Percentiles rank a stretch among this genome's conserved stretches.
Evolutionary conservation across 2,329 filamentous ascomycete genomes (phyloP).

Genomic region (Penicillium sp.): DNA sequence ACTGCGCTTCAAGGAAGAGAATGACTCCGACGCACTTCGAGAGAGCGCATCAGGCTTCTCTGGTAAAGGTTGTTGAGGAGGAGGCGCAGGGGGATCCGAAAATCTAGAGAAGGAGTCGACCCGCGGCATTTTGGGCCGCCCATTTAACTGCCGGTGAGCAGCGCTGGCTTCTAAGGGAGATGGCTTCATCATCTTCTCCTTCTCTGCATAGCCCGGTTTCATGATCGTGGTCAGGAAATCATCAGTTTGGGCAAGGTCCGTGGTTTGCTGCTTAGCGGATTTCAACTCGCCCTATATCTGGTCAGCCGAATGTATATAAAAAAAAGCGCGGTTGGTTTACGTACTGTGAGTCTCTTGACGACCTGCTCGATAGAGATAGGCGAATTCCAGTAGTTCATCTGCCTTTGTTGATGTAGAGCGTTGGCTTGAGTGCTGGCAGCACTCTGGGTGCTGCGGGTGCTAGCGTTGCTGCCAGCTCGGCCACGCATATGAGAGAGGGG

Average conservation of each 20-base stretch:
- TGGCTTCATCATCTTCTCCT: constrained; percentile 49
- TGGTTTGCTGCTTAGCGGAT: constrained; percentile 80
- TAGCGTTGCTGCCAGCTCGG: constrained; percentile 68
- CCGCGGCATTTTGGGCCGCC: constrained; percentile 54
- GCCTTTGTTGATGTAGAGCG: constrained; percentile 69
- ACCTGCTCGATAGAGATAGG: constrained; percentile 94
- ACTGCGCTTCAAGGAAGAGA: constrained; percentile 67
- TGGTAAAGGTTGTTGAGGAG: constrained; percentile 87
- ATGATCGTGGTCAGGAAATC: constrained; percentile 79
- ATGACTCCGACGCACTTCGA: constrained; percentile 48
- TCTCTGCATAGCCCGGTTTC: constrained; percentile 65
- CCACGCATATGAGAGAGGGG: constrained; percentile 68
- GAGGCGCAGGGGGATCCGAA: constrained; percentile 88
- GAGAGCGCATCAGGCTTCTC: constrained; percentile 77
- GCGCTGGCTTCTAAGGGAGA: constrained; percentile 48
- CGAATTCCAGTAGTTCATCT: constrained; percentile 80
- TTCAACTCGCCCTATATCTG: constrained; percentile 81
- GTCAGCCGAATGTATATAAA: constrained; percentile 12
- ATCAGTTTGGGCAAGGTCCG: constrained; percentile 79
- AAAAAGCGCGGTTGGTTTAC: constrained; percentile 23
- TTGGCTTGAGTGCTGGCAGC: constrained; percentile 57
- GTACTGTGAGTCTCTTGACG: constrained; percentile 80
- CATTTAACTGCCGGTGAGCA: constrained; percentile 50
- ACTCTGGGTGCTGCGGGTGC: constrained; percentile 60
- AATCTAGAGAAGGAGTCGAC: constrained; percentile 80